Base-by-base conservation (phyloP, 2,329 filamentous ascomycete genomes). In the Diaporthe amygdali region DNA sequence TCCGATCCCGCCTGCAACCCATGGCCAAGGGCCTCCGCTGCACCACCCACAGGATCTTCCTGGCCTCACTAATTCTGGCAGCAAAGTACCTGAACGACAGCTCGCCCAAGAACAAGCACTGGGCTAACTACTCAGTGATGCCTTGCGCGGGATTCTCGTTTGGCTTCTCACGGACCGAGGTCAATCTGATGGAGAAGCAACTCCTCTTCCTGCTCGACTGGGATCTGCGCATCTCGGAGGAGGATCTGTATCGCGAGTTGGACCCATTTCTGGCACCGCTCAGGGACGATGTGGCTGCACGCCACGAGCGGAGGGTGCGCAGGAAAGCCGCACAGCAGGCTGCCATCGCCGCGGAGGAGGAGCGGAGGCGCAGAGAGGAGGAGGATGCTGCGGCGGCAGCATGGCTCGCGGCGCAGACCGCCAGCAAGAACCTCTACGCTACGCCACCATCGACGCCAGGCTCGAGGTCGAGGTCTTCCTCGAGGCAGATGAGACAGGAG, bases 101-200 rank as follows among this genome's bases (percentile, higher is more conserved):
- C 73, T 98, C 95, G 15, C 96, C 96, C 74, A 98, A 98, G 91
- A 99, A 99, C 90, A 98, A 98, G 91, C 96, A 99, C 88, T 99
- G 96, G 96, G 95, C 96, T 75, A 92, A 91, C 78, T 99, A 98
- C 87, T 97, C 93, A 72, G 85, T 92, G 77, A 92, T 97, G 76
- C 92, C 87, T 81, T 90, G 91, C 14, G 84, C 87, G 10, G 80
- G 77, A 73, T 87, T 85, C 63, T 59, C 69, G 8, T 99, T 98
- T 79, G 94, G 95, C 77, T 98, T 99, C 87, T 96, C 92, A 78
- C 89, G 95, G 76, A 96, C 94, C 44, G 96, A 99, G 84, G 96
- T 99, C 78, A 99, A 99, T 86, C 88, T 98, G 74, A 99, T 99
- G 96, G 96, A 99, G 89, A 97, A 97, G 89, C 96, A 99, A 84